A percentile compares a stretch with the other conserved stretches of the same genome.
Conservation (phyloP, 1,139 yeast genomes). For the Fermentozyma sake region DNA sequence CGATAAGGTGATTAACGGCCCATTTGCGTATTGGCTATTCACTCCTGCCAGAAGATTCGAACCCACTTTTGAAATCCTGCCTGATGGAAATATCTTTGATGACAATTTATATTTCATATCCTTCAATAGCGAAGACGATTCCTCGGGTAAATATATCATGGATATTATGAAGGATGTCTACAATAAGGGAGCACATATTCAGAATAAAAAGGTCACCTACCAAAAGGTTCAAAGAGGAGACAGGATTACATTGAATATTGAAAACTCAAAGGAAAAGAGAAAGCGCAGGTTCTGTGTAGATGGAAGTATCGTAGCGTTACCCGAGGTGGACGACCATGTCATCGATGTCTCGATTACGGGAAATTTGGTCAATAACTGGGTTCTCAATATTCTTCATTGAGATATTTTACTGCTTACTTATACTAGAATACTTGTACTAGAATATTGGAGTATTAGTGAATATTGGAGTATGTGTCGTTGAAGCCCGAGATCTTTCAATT, state of each 20-base stretch:
- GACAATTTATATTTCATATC: conserved; percentile 51
- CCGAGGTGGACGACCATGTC: conserved; percentile 19
- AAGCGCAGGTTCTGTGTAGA: conserved; percentile 51
- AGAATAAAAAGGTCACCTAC: conserved; percentile 43
- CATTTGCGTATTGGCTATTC: conserved; percentile 64
- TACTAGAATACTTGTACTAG: too few species aligned
- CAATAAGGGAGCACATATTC: conserved; percentile 50
- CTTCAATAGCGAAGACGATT: conserved; percentile 36
- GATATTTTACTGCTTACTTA: too few species aligned
- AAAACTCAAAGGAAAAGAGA: conserved; percentile 12
- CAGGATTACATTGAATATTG: conserved; percentile 22
- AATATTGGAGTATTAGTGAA: too few species aligned
- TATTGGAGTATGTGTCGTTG: too few species aligned
- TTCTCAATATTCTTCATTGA: conserved; percentile 11
- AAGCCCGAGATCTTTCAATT: too few species aligned
- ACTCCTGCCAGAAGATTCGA: conserved; percentile 65
- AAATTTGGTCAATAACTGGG: conserved; percentile 21
- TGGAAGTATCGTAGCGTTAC: conserved; percentile 39
- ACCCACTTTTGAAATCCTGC: conserved; percentile 67
- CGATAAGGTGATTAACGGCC: conserved; percentile 21
- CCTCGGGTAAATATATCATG: conserved; percentile 35
- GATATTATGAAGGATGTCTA: conserved; percentile 59
- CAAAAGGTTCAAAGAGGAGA: conserved; percentile 22
- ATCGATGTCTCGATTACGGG: conserved; percentile 16
- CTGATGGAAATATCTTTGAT: conserved; percentile 53